Conservation (phyloP, 352 stramenopile genomes). For the Phytophthora megakarya region DNA sequence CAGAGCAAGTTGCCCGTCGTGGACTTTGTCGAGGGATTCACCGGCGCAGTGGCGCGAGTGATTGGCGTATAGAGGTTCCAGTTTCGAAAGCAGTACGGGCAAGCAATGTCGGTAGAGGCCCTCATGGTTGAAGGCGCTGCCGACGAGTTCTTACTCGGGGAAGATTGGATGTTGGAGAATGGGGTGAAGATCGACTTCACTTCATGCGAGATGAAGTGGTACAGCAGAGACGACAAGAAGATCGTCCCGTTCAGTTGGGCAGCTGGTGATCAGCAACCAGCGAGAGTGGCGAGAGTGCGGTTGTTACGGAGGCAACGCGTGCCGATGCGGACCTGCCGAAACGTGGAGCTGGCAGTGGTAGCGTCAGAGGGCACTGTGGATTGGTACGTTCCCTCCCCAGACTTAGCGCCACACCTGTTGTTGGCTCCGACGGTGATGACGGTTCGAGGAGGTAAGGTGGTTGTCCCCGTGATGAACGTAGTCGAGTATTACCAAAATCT, state of each 20-base stretch:
- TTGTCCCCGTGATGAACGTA: not conserved
- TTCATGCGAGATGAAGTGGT: constrained; percentile 15
- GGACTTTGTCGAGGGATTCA: constrained; percentile 6
- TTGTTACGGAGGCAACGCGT: not conserved
- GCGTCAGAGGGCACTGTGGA: not conserved
- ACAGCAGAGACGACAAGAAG: not conserved
- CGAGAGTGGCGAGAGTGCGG: not conserved
- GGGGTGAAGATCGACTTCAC: constrained; percentile 16
- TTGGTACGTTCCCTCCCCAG: not conserved
- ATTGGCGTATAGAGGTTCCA: not conserved
- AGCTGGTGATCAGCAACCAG: not conserved
- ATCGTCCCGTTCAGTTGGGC: not conserved
- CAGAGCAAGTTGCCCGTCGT: not conserved
- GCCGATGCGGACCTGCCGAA: not conserved
- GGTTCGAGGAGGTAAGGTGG: not conserved
- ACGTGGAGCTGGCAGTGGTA: not conserved
- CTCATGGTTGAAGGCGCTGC: not conserved
- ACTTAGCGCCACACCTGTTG: not conserved
- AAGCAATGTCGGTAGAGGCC: not conserved
- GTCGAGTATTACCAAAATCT: not conserved
- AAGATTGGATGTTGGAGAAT: constrained; percentile 1
- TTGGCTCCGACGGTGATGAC: not conserved
- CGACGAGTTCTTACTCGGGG: not conserved
- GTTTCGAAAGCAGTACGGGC: not conserved
- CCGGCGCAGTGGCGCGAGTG: not conserved